phyloP scores from a whole-genome alignment of 2,329 filamentous ascomycete genomes.

The Trichophyton verrucosum region DNA sequence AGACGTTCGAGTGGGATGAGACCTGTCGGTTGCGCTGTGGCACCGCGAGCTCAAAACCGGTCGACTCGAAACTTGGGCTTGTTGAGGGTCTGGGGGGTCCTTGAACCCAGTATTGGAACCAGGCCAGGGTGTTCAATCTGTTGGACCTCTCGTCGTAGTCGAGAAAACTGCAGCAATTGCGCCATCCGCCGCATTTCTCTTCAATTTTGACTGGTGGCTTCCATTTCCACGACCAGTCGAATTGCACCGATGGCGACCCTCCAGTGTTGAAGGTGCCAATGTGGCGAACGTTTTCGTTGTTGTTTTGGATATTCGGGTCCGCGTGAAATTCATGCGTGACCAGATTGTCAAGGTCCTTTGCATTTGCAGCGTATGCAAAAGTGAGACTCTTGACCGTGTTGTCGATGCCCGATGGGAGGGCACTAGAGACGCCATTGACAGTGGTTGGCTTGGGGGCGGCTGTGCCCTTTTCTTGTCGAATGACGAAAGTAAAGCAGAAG shows the following conservation, averaged over 20 bases:
- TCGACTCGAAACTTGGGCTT: slow-evolving; percentile 50
- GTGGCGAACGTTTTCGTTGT: slow-evolving; percentile 87
- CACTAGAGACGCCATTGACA: slow-evolving; percentile 40
- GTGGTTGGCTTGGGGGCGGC: slow-evolving; percentile 39
- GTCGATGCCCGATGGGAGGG: slow-evolving; percentile 44
- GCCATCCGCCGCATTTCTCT: slow-evolving; percentile 83
- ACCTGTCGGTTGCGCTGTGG: slow-evolving; percentile 68
- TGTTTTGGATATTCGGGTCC: slow-evolving; percentile 94
- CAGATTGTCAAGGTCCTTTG: slow-evolving; percentile 80
- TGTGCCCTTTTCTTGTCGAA: slow-evolving; percentile 45
- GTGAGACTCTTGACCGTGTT: slow-evolving; percentile 80
- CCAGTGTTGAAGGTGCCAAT: slow-evolving; percentile 83
- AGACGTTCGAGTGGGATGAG: slow-evolving; percentile 78
- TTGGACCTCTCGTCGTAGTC: slow-evolving; percentile 94
- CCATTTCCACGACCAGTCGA: slow-evolving; percentile 97
- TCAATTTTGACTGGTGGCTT: slow-evolving; percentile 71
- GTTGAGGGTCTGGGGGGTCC: slow-evolving; percentile 34
- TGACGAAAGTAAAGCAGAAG: slow-evolving; percentile 84
- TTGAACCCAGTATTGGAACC: slow-evolving; percentile 90
- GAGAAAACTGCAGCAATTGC: slow-evolving; percentile 91
- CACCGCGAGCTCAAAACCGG: slow-evolving; percentile 58
- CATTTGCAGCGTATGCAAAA: slow-evolving; percentile 76
- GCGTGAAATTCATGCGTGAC: slow-evolving; percentile 93
- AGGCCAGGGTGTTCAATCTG: slow-evolving; percentile 72
- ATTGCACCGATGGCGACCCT: slow-evolving; percentile 71